These are phyloP conservation scores for Lentinula detonsa DNA, from an alignment of 768 basidiomycete species.

Conservation along the genomic window DNA sequence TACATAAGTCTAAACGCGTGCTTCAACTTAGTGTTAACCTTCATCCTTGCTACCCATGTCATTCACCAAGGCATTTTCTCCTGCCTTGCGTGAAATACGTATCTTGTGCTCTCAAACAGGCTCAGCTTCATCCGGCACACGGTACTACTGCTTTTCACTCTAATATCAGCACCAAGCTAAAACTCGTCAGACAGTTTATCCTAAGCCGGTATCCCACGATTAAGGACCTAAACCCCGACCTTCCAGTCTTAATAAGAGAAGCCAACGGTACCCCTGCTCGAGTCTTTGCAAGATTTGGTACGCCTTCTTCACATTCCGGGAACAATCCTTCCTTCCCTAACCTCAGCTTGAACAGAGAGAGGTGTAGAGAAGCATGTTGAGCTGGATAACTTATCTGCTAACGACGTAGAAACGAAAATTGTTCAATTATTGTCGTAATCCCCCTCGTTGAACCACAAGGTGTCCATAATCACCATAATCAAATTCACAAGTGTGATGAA, in stretches of 20 bases:
- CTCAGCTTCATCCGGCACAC: constrained; percentile 69
- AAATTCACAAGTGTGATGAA: not conserved
- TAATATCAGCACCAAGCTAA: not conserved
- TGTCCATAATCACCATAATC: too few relatives aligned
- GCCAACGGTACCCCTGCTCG: constrained; percentile 76
- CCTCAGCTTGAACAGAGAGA: constrained; percentile 45
- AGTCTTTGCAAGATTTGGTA: constrained; percentile 83
- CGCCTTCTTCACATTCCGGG: constrained; percentile 21
- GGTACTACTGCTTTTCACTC: constrained; percentile 39
- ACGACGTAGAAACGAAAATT: constrained; percentile 69
- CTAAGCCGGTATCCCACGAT: constrained; percentile 65
- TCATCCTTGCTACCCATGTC: constrained; percentile 33
- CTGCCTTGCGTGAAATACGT: constrained; percentile 75
- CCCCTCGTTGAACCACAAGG: not conserved
- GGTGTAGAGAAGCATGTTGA: constrained; percentile 80
- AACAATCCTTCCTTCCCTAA: constrained; percentile 8
- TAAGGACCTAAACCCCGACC: constrained; percentile 80
- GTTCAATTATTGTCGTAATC: constrained; percentile 48
- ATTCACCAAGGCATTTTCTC: constrained; percentile 69
- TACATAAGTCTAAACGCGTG: constrained; percentile 8
- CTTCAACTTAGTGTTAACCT: not conserved
- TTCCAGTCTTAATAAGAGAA: constrained; percentile 80
- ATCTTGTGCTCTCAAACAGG: constrained; percentile 77
- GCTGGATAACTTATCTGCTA: constrained; percentile 66
- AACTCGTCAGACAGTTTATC: constrained; percentile 66